Conservation (phyloP, 1,284 basidiomycete species). For the Baeospora myosura region DNA sequence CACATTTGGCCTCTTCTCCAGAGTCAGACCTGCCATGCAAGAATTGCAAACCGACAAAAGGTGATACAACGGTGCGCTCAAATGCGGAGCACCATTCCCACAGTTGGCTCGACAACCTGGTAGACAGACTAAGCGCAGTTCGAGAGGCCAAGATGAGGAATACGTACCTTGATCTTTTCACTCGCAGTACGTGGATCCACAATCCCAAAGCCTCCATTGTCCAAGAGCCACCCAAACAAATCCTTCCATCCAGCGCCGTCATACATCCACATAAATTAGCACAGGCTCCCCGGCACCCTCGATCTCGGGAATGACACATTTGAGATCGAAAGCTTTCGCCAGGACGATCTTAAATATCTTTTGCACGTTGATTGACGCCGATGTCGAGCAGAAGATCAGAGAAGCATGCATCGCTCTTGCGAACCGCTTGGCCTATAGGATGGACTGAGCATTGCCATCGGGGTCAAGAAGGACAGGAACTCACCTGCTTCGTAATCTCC, state of each 20-base stretch:
- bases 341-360: conserved; percentile 98
- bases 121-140: no score
- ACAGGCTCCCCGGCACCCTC: conserved; percentile 91
- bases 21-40: no score
- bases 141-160: no score
- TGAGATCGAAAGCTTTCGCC: conserved; percentile 83
- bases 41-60: neutral
- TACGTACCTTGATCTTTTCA: no score
- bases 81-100: neutral
- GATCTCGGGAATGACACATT: conserved; percentile 96
- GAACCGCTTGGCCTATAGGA: conserved; percentile 80
- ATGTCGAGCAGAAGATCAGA: conserved; percentile 96
- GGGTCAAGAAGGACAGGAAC: conserved; percentile 12
- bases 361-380: conserved; percentile 97
- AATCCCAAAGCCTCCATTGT: no score
- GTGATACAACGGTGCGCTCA: neutral
- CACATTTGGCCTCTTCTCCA: no score
- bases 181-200: no score
- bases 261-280: conserved; percentile 88
- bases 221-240: no score
- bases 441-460: neutral
- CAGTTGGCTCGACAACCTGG: no score
- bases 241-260: no score
- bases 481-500: conserved; percentile 93
- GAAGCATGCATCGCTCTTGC: conserved; percentile 98